phyloP scores from a whole-genome alignment of 2,329 filamentous ascomycete genomes.

The Canariomyces notabilis region DNA sequence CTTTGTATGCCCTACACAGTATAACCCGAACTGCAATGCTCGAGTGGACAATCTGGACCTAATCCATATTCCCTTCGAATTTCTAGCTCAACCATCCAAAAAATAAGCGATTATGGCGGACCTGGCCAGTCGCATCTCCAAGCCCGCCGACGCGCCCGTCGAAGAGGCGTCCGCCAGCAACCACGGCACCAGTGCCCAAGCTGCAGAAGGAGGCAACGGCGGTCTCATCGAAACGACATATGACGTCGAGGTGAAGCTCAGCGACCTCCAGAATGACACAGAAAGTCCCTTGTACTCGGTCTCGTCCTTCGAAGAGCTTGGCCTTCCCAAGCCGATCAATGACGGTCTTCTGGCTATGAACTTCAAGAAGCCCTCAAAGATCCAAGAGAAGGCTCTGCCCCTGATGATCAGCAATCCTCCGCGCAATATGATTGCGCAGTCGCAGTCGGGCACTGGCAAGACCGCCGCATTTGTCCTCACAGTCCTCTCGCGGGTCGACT shows the following conservation, averaged over 20 bases:
- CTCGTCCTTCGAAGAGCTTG: conserved; percentile 76
- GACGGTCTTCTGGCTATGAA: conserved; percentile 75
- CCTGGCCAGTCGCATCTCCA: conserved; percentile 48
- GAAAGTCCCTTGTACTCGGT: conserved; percentile 84
- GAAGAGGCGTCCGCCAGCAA: conserved; percentile 20
- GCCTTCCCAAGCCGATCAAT: conserved; percentile 61
- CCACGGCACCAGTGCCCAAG: conserved; percentile 25
- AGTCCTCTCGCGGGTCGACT: conserved; percentile 80
- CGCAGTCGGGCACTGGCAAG: conserved; percentile 98
- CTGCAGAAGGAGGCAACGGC: conserved; percentile 31
- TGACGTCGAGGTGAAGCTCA: conserved; percentile 88
- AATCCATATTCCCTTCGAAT: neutral
- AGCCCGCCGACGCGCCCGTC: conserved; percentile 33
- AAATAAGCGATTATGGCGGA: conserved; percentile 38
- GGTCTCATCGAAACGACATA: conserved; percentile 67
- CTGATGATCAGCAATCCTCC: conserved; percentile 84
- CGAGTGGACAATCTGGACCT: neutral
- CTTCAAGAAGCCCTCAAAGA: conserved; percentile 94
- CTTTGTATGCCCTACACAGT: too few relatives aligned
- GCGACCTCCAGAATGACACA: conserved; percentile 79
- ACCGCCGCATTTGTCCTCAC: conserved; percentile 95
- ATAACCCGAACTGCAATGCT: too few relatives aligned
- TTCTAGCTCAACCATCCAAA: neutral
- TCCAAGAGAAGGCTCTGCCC: conserved; percentile 90
- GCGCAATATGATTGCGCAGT: conserved; percentile 92